Evolutionary conservation across 2,329 filamentous ascomycete genomes (phyloP), one percentile per base, ranked within the genome.

Genomic region (Periconia digitata): DNA sequence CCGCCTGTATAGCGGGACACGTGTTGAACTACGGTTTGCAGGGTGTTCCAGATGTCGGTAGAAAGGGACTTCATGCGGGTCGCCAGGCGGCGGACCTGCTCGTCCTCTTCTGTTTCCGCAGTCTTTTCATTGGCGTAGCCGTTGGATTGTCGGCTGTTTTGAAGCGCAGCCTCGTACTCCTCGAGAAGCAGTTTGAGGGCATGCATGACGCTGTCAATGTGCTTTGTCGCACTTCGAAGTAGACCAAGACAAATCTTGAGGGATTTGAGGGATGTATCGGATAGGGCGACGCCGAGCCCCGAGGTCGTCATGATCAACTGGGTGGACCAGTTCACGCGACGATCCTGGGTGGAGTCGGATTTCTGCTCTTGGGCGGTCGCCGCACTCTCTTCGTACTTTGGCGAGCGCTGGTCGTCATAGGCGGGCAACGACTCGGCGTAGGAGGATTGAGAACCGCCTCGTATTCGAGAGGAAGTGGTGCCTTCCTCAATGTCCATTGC

Each of bases 1-100:
- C 90, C 90, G n/a, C 92, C 92, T 0, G 92, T 89, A 60, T 96
- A 95, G 58, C 86, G 90, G 47, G 89, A 95, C 0, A 99, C 90
- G 6, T 88, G 86, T 53, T 89, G 84, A 34, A 95, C 89, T 23
- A 92, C 89, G 45, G 86, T 84, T 57, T 92, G 89, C 12, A 97
- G 66, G 0, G 75, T 77, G 8, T 67, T 62, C 76, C 74, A 76
- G 45, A 79, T 79, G 40, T 78, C 74, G 18, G 72, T 66, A 38
- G 67, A 72, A 35, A 76, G 79, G 0, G 86, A 87, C 59, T 87
- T 86, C 54, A 96, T 81, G 2, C 94, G 83, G 49, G 92, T 88
- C 12, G 85, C 83, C 40, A 96, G 89, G 46, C 80, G 80, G 40
- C 83, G 75, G 39, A 79, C 76, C 44, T 75, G 63, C 51, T 58